A percentile compares a stretch with the other conserved stretches of the same genome.
Conservation (phyloP, 371 early-diverging fungal species). For the Thermomucor indicae-seudaticae region DNA sequence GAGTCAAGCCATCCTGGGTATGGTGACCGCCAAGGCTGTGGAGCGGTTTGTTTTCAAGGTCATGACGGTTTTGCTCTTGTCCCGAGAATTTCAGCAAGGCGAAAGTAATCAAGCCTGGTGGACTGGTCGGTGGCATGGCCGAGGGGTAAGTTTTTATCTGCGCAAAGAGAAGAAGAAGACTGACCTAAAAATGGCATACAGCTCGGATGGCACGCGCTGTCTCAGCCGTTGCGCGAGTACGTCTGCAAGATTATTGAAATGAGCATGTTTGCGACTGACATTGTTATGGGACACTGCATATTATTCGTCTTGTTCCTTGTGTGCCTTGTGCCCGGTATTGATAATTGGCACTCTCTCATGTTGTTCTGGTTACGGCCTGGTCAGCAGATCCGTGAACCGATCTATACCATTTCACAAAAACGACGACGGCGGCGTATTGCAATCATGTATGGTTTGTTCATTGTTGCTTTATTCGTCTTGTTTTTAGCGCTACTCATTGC, state of each 20-base stretch:
- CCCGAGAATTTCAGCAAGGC: slow-evolving; percentile 73
- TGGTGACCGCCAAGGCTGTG: slow-evolving; percentile 57
- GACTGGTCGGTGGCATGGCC: slow-evolving; percentile 82
- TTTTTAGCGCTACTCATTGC: slow-evolving; percentile 59
- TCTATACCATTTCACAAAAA: slow-evolving; percentile 62
- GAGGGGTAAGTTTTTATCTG: slow-evolving; percentile 46
- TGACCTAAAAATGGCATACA: too few relatives aligned
- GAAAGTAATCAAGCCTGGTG: slow-evolving; percentile 83
- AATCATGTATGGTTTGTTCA: slow-evolving; percentile 62
- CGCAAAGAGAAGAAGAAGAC: too few relatives aligned
- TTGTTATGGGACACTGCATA: slow-evolving; percentile 68
- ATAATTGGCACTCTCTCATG: slow-evolving; percentile 77
- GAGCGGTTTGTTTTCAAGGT: slow-evolving; percentile 68
- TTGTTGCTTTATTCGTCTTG: slow-evolving; percentile 49
- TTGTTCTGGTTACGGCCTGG: slow-evolving; percentile 78
- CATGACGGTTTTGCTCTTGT: slow-evolving; percentile 61
- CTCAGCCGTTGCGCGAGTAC: slow-evolving; percentile 74
- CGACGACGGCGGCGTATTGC: slow-evolving; percentile 53
- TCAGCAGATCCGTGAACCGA: slow-evolving; percentile 71
- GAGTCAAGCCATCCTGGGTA: slow-evolving; percentile 59
- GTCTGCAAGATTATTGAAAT: slow-evolving; percentile 84
- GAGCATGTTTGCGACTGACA: slow-evolving; percentile 79
- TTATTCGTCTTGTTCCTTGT: slow-evolving; percentile 63
- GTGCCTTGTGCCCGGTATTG: slow-evolving; percentile 68
- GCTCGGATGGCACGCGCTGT: slow-evolving; percentile 59